A percentile compares a stretch with the other conserved stretches of the same genome.
Conservation (phyloP, 2,329 filamentous ascomycete genomes). For the Nemania diffusa region DNA sequence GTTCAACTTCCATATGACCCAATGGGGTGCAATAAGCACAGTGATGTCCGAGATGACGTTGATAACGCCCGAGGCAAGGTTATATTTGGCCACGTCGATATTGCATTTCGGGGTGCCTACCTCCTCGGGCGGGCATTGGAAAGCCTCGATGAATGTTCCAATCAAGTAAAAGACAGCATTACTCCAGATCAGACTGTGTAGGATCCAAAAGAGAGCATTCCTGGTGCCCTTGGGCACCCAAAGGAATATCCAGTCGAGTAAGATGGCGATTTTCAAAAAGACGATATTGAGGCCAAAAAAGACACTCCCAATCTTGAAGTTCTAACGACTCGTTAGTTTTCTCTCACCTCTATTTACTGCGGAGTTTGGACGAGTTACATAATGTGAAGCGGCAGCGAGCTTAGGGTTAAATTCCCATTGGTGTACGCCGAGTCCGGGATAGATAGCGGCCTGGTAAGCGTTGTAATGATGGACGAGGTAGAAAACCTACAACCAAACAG, state of each 20-base stretch:
- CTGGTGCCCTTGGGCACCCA: constrained; percentile 31
- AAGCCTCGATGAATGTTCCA: constrained; percentile 36
- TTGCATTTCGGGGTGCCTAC: constrained; percentile 23
- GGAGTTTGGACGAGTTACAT: constrained; percentile 16
- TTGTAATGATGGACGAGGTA: constrained; percentile 32
- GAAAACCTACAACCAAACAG: constrained; percentile 17
- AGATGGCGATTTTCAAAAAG: constrained; percentile 33
- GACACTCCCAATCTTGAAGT: constrained; percentile 32
- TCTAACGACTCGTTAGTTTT: constrained; percentile 21
- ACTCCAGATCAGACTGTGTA: constrained; percentile 21
- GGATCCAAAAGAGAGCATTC: constrained; percentile 30
- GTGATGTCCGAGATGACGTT: constrained; percentile 37
- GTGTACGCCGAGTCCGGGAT: constrained; percentile 33
- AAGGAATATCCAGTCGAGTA: constrained; percentile 31
- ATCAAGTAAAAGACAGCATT: constrained; percentile 36
- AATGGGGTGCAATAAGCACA: constrained; percentile 35
- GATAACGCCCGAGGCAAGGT: constrained; percentile 34
- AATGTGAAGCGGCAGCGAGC: constrained; percentile 32
- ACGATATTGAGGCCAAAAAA: constrained; percentile 34
- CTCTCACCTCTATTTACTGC: neutral
- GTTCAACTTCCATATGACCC: constrained; percentile 38
- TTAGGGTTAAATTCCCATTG: constrained; percentile 29
- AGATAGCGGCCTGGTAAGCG: constrained; percentile 32
- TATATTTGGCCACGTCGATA: constrained; percentile 34
- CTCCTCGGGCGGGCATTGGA: constrained; percentile 34